Evolutionary conservation across 2,329 filamentous ascomycete species (phyloP), one percentile per base, ranked within the genome.

Genomic region (Aspergillus oerlinghausenensis): DNA sequence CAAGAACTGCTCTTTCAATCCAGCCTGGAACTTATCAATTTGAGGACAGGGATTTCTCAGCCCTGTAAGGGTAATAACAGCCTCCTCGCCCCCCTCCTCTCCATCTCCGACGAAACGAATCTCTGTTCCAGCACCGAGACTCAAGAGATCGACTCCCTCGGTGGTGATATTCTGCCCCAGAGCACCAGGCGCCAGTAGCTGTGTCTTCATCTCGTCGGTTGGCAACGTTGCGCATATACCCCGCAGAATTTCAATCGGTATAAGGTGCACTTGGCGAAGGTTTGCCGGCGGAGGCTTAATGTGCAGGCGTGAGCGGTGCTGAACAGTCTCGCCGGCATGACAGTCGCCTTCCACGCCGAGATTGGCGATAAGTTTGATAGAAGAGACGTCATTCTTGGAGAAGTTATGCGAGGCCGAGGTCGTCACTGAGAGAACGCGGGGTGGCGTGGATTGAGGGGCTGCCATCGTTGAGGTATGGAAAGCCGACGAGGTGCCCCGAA

Each of bases 121-220:
- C 14, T 56, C 52, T 9, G 59, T 56, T 1, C 55, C 57, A 0
- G 28, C 25, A 6, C 50, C 28, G 3, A 61, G 17, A 3, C 35
- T 21, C 11, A 55, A 38, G 28, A 61, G 47, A 21, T 61, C 55
- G 14, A 60, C 50, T 1, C 59, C 57, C 25, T 54, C 43, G 1
- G 59, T 61, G 11, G 57, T 60, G 17, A 61, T 50, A 32, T 61
- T 61, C 25, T 61, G 52, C 2, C 59, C 59, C 1, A 61, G 25
- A 0, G 40, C 47, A 4, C 59, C 59, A 0, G 57, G 35, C 0
- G 0, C 1, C n/a, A 45, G 42, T 0, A 45, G 19, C 42, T 23
- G 42, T 3, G n/a, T 10, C 8, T 14, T 45, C 19, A 45, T 23
- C 8, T 19, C 42, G 0, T 45, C 42, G 2, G 42, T 45, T 0